Evolutionary conservation across 371 early-diverging fungal species (phyloP).

Genomic region (Mucor irregularis): DNA sequence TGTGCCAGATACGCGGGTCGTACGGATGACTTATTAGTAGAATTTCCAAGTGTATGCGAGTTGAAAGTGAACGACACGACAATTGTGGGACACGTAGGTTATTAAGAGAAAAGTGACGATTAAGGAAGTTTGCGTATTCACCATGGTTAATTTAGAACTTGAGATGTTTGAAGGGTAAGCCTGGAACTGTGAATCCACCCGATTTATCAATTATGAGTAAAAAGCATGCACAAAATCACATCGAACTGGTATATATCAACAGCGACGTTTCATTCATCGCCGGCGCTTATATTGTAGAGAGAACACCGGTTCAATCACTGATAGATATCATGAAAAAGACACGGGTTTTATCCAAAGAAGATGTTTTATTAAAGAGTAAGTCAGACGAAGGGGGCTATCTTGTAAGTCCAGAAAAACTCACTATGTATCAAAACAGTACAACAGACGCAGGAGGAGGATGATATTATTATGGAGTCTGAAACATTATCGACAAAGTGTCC

Average conservation of each 20-base stretch:
- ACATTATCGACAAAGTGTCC: slow-evolving; percentile 60
- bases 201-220: slow-evolving; percentile 53
- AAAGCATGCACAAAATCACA: slow-evolving; percentile 34
- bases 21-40: slow-evolving; percentile 21
- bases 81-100: slow-evolving; percentile 48
- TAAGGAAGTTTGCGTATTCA: not conserved
- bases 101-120: not conserved
- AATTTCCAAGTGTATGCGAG: slow-evolving; percentile 50
- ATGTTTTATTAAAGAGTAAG: slow-evolving; percentile 52
- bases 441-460: slow-evolving; percentile 47
- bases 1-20: slow-evolving; percentile 13
- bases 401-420: not conserved
- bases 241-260: slow-evolving; percentile 63
- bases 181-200: slow-evolving; percentile 64
- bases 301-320: slow-evolving; percentile 37
- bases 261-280: slow-evolving; percentile 49
- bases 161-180: slow-evolving; percentile 60
- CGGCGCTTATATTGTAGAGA: slow-evolving; percentile 47
- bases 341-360: slow-evolving; percentile 46
- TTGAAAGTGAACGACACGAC: slow-evolving; percentile 48
- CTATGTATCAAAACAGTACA: slow-evolving; percentile 15
- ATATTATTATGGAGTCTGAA: slow-evolving; percentile 55
- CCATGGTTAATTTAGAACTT: slow-evolving; percentile 41
- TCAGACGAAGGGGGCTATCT: no score
- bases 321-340: slow-evolving; percentile 42